Base-by-base conservation (phyloP, 768 basidiomycete species). In the Lactarius sanguifluus region DNA sequence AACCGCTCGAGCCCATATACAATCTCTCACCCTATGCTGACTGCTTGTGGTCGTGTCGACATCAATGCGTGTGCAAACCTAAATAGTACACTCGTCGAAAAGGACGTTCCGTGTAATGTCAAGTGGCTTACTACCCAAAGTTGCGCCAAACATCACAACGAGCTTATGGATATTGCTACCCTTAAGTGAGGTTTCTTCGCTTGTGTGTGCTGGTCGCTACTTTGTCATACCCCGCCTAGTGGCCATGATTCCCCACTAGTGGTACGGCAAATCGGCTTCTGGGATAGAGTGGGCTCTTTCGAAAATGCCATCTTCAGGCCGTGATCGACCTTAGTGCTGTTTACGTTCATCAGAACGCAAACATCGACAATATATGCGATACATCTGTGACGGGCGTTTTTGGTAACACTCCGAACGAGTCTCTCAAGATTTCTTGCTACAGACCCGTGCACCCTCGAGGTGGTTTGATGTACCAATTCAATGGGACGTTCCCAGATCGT, bases 221-320 rank as follows among this genome's bases (percentile, higher is more conserved):
- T 15, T 6, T 12, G 5, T 32, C 36, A 13, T 16, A 25, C 10
- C 13, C 13, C 20, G n/a, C 28, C 28, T 72, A 94, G 92, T 93
- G 66, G 86, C 85, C 62, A 86, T 85, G 41, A 91, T 97, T 75
- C 95, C 95, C 18, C 84, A 92, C 77, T 78, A 80, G 64, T 85
- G 92, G 67, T 88, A 89, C 85, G 94, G 67, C 88, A 89, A 59
- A 79, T 98, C 56, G 90, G 96, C 76, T 93, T 91, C 74, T 92
- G 96, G 96, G 92, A 91, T 72, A 98, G 97, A 84, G 89, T 88
- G 36, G 82, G 85, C 56, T 79, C 98, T 54, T 98, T 96, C 76
- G 83, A 80, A 18, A 90, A 96, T 73, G 91, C 92, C 4, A 75
- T 86, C 23, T 79, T 88, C n/a, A 47, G 23, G 23, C 47, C 23